These are phyloP conservation scores for Fonsecaea nubica DNA, from an alignment of 2,329 filamentous ascomycete species.

Conservation along the genomic window DNA sequence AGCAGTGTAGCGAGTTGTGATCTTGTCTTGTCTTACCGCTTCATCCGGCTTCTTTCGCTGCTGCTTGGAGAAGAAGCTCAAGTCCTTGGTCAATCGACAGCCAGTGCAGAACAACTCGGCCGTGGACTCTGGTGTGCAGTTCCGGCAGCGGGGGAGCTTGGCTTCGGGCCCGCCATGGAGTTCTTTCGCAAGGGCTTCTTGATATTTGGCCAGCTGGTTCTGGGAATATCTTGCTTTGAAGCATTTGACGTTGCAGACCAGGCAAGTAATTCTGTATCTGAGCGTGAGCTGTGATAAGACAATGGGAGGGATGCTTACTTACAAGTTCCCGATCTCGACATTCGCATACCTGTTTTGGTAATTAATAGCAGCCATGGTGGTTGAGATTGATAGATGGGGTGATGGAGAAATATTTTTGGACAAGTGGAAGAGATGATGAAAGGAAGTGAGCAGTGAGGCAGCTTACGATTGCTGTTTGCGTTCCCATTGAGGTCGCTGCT, in stretches of 20 bases:
- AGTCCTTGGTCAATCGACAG: conserved; percentile 55
- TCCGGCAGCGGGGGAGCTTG: conserved; percentile 49
- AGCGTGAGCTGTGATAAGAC: background rate
- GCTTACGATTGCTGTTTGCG: conserved; percentile 32
- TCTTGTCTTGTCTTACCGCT: conserved; percentile 48
- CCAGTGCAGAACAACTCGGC: conserved; percentile 57
- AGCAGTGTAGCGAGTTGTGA: background rate
- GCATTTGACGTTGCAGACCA: conserved; percentile 53
- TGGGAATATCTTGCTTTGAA: conserved; percentile 52
- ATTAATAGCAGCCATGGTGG: background rate
- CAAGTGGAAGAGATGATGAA: background rate
- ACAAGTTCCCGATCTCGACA: conserved; percentile 27
- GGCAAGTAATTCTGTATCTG: conserved; percentile 53
- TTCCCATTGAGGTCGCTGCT: conserved; percentile 30
- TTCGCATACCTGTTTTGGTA: conserved; percentile 22
- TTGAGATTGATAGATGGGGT: background rate
- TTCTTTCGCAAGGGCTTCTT: conserved; percentile 20
- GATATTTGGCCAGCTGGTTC: conserved; percentile 51
- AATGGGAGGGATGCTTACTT: conserved; percentile 1
- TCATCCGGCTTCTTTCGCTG: conserved; percentile 55
- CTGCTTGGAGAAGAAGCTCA: conserved; percentile 58
- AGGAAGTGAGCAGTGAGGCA: background rate
- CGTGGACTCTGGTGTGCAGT: conserved; percentile 52
- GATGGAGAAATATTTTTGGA: background rate
- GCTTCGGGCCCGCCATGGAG: conserved; percentile 34